phyloP scores from a whole-genome alignment of 2,329 filamentous ascomycete species.

The Verruconis gallopava region DNA sequence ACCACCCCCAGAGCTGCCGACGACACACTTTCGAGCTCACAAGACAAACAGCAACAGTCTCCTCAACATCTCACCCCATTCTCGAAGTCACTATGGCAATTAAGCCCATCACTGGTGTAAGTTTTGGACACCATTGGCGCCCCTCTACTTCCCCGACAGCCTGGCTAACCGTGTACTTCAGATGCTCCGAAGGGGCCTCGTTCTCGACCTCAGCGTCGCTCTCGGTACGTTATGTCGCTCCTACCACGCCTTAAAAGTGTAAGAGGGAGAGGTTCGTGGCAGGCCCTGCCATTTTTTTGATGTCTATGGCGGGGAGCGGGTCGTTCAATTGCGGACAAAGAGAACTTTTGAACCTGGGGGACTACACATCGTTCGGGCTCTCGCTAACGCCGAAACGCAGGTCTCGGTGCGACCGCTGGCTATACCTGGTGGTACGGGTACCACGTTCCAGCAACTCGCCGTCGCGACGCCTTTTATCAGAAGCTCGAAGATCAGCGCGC shows the following conservation, averaged over 20 bases:
- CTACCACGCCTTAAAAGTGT: too few relatives aligned
- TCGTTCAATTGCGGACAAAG: too few relatives aligned
- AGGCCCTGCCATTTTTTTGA: too few relatives aligned
- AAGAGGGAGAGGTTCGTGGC: too few relatives aligned
- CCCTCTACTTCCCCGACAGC: background rate
- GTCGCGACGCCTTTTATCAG: constrained; percentile 50
- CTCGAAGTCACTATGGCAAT: constrained; percentile 4
- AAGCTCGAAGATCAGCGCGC: constrained; percentile 45
- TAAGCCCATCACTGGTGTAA: constrained; percentile 10
- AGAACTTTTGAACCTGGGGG: too few relatives aligned
- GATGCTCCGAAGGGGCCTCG: constrained; percentile 54
- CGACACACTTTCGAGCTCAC: background rate
- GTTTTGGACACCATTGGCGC: background rate
- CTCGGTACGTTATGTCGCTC: constrained; percentile 49
- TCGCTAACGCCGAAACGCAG: constrained; percentile 22
- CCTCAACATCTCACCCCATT: background rate
- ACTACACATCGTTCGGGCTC: too few relatives aligned
- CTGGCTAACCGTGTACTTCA: constrained; percentile 38
- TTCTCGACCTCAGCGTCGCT: constrained; percentile 54
- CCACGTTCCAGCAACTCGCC: constrained; percentile 51
- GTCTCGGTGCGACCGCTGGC: constrained; percentile 48
- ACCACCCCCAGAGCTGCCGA: background rate
- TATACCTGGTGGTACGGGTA: constrained; percentile 60
- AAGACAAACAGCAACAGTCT: background rate
- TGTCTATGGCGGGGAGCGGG: too few relatives aligned